These are phyloP conservation scores for Irpex sp. DNA, from an alignment of 1,284 basidiomycete species.

Conservation along the genomic window DNA sequence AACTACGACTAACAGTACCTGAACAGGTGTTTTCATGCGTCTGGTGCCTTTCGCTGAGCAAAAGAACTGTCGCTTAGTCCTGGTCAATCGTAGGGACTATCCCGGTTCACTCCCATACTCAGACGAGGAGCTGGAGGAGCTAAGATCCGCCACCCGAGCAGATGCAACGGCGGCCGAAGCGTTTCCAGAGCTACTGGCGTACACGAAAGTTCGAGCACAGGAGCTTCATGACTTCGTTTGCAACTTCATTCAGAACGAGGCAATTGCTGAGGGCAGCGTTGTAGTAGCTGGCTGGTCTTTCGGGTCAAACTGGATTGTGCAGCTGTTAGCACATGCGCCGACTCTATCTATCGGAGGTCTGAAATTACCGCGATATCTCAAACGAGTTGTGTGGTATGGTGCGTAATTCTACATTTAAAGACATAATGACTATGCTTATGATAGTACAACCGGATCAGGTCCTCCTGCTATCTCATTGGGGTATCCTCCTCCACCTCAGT, in stretches of 20 bases:
- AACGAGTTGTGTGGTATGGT: constrained; percentile 8
- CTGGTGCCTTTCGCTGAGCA: constrained; percentile 14
- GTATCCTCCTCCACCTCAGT: constrained; percentile 17
- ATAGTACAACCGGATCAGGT: background rate
- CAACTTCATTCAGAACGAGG: constrained; percentile 10
- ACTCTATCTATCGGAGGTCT: constrained; percentile 11
- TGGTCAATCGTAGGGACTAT: constrained; percentile 29
- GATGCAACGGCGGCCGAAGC: constrained; percentile 5
- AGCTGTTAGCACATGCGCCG: constrained; percentile 16
- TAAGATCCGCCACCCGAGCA: constrained; percentile 1
- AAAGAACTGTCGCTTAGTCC: constrained; percentile 22
- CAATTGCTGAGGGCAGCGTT: constrained; percentile 10
- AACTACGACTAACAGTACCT: background rate
- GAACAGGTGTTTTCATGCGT: constrained; percentile 13
- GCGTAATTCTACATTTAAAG: background rate
- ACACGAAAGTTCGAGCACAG: constrained; percentile 13
- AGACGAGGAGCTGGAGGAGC: constrained; percentile 16
- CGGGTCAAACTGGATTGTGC: constrained; percentile 15
- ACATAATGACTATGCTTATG: background rate
- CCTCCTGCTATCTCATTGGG: constrained; percentile 18
- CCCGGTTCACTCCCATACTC: constrained; percentile 23
- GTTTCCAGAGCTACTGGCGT: constrained; percentile 9
- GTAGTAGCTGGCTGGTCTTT: constrained; percentile 21
- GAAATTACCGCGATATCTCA: constrained; percentile 3
- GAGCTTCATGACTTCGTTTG: constrained; percentile 15